phyloP scores from a whole-genome alignment of 441 rosid species.

The Monsonia emarginata region DNA sequence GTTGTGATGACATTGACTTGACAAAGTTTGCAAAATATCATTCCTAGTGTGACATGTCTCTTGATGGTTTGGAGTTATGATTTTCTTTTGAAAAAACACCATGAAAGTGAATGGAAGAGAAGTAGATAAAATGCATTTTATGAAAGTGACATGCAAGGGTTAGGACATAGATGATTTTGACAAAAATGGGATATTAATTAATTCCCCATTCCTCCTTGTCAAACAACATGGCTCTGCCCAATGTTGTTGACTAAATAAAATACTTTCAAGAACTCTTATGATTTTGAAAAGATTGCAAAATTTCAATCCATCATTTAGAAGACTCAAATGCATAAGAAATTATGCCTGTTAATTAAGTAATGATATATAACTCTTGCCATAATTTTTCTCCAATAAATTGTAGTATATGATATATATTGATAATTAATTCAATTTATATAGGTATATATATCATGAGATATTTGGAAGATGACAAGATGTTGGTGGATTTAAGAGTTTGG shows the following conservation, averaged over 20 bases:
- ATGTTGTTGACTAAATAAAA: too few species aligned
- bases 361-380: too few species aligned
- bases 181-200: neutral
- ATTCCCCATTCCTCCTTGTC: too few species aligned
- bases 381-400: too few species aligned
- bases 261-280: too few species aligned
- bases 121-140: neutral
- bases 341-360: too few species aligned
- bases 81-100: neutral
- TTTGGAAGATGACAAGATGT: neutral
- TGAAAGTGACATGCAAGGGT: neutral
- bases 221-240: too few species aligned
- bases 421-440: neutral
- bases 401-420: too few species aligned
- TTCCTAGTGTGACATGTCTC: neutral
- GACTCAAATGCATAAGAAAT: too few species aligned
- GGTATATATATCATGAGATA: neutral
- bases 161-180: neutral
- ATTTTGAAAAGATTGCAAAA: too few species aligned
- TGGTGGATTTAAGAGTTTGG: slow-evolving; percentile 1
- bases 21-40: too few species aligned
- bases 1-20: neutral
- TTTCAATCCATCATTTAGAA: too few species aligned
- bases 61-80: neutral
- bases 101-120: neutral